These are phyloP conservation scores for Dryadomyces quercus-mongolicae DNA, from an alignment of 2,329 filamentous ascomycete genomes.

Conservation along the genomic window DNA sequence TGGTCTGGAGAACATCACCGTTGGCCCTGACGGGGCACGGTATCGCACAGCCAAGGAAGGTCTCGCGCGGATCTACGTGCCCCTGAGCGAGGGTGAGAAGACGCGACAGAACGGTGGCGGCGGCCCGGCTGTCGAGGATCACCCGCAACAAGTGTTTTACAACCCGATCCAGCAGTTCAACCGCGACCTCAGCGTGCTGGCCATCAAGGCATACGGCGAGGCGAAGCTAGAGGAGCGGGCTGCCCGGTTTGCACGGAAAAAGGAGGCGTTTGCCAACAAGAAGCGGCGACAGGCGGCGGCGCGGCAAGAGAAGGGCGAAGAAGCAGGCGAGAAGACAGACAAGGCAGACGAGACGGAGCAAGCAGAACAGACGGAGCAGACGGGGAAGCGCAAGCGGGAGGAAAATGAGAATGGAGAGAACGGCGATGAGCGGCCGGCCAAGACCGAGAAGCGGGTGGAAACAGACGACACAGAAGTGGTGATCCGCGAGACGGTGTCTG, in stretches of 20 bases:
- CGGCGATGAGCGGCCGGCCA: slow-evolving; percentile 16
- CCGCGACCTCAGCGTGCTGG: slow-evolving; percentile 83
- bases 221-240: slow-evolving; percentile 39
- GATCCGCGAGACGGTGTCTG: slow-evolving; percentile 10
- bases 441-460: slow-evolving; percentile 15
- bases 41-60: slow-evolving; percentile 43
- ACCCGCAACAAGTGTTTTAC: slow-evolving; percentile 81
- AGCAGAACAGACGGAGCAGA: slow-evolving; percentile 16
- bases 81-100: slow-evolving; percentile 27
- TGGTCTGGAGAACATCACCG: not conserved
- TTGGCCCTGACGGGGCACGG: slow-evolving; percentile 28
- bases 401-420: slow-evolving; percentile 16
- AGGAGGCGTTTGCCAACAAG: slow-evolving; percentile 32
- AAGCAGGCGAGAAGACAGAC: not conserved
- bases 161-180: slow-evolving; percentile 99
- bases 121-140: slow-evolving; percentile 39
- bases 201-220: slow-evolving; percentile 80
- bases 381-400: slow-evolving; percentile 27
- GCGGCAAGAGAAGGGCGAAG: no score
- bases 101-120: slow-evolving; percentile 16
- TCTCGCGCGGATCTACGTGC: slow-evolving; percentile 41
- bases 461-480: not conserved
- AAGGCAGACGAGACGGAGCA: slow-evolving; percentile 19
- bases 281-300: slow-evolving; percentile 22
- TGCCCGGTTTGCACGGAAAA: slow-evolving; percentile 41